Conservation (phyloP, 257 asterid genomes). For the Rauvolfia tetraphylla region DNA sequence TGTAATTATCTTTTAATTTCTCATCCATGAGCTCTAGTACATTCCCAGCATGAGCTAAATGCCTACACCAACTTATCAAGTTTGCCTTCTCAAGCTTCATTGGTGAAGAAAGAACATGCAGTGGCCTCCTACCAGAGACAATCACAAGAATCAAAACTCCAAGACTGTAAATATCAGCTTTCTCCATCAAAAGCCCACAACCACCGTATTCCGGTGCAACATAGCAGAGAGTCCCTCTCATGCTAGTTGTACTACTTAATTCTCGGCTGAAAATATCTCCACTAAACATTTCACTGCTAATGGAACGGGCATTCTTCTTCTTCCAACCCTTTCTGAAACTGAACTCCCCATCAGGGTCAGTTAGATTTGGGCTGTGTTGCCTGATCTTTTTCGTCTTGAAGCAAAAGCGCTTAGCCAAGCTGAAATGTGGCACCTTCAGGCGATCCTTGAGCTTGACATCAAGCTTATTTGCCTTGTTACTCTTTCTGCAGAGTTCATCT, state of each 20-base stretch:
- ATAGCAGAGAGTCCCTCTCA: constrained; percentile 94
- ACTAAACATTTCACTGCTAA: constrained; percentile 70
- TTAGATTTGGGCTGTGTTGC: constrained; percentile 20
- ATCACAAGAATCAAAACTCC: constrained; percentile 86
- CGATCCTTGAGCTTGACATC: constrained; percentile 28
- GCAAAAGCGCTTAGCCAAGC: constrained; percentile 54
- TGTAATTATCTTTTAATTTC: constrained; percentile 47
- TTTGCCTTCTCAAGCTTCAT: constrained; percentile 91
- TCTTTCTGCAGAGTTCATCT: constrained; percentile 44
- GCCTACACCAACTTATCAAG: constrained; percentile 80
- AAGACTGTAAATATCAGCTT: constrained; percentile 80
- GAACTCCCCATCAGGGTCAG: constrained; percentile 50
- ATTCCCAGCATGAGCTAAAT: constrained; percentile 67
- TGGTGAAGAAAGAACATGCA: constrained; percentile 87
- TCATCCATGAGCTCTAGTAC: constrained; percentile 74
- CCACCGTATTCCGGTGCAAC: constrained; percentile 88
- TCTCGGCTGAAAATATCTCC: constrained; percentile 94
- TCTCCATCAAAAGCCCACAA: constrained; percentile 73
- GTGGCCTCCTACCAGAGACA: constrained; percentile 82
- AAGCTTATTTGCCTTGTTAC: constrained; percentile 24
- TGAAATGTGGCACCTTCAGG: constrained; percentile 54
- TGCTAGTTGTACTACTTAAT: constrained; percentile 92
- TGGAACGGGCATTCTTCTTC: constrained; percentile 45
- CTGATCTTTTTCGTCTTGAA: constrained; percentile 32
- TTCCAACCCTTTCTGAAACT: constrained; percentile 69